phyloP scores from a whole-genome alignment of 768 basidiomycete species.

The Tylopilus sp. region DNA sequence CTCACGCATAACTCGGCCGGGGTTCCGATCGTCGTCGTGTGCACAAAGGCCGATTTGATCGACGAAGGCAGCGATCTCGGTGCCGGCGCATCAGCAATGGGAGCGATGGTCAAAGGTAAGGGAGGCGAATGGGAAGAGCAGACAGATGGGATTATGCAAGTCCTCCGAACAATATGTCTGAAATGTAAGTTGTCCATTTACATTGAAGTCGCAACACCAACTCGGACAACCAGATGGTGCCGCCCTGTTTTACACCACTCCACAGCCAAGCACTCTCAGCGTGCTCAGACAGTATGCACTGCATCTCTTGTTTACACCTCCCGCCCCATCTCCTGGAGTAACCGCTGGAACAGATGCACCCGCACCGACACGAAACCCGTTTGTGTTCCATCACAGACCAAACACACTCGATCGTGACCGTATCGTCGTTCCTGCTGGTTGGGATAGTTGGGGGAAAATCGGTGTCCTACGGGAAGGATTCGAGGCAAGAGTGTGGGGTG shows the following conservation, averaged over 20 bases:
- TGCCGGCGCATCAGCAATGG: conserved; percentile 74
- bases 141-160: conserved; percentile 93
- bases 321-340: conserved; percentile 50
- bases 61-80: conserved; percentile 76
- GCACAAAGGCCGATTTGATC: conserved; percentile 91
- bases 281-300: conserved; percentile 81
- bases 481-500: conserved; percentile 75
- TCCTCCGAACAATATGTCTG: conserved; percentile 87
- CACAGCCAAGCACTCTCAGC: conserved; percentile 68
- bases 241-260: conserved; percentile 86
- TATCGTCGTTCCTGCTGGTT: conserved; percentile 90
- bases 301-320: conserved; percentile 59
- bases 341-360: conserved; percentile 33
- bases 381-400: conserved; percentile 83
- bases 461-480: conserved; percentile 87
- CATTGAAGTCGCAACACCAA: not conserved
- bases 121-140: conserved; percentile 93
- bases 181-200: conserved; percentile 62
- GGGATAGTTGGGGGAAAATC: conserved; percentile 99
- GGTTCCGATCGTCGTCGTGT: conserved; percentile 83
- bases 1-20: conserved; percentile 86
- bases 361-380: conserved; percentile 66
- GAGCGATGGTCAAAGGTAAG: conserved; percentile 88
- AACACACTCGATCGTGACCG: conserved; percentile 92
- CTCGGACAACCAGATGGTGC: conserved; percentile 72